Evolutionary conservation across 352 stramenopile genomes (phyloP).

Genomic region (Peronospora farinosa): DNA sequence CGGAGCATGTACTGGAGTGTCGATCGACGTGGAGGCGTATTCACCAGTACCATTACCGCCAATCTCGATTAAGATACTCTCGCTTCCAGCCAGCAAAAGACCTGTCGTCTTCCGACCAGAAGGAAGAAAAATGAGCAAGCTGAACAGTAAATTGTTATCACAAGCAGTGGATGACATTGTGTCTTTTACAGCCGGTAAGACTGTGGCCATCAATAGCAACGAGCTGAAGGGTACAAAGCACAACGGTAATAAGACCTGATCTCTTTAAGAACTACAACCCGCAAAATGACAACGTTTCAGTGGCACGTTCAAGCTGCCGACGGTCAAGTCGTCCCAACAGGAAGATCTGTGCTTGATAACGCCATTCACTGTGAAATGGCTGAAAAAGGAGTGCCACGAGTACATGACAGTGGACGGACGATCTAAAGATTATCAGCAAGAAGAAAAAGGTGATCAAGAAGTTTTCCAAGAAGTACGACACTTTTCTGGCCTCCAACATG

Average conservation of each 20-base stretch:
- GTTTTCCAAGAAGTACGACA: conserved; percentile 99
- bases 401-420: conserved; percentile 96
- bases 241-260: conserved; percentile 99
- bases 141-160: conserved; percentile 95
- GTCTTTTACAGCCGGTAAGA: too few relatives aligned
- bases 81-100: too few relatives aligned
- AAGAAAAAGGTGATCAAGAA: conserved; percentile 99
- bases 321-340: conserved; percentile 91
- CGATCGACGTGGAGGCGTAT: too few relatives aligned
- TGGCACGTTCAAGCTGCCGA: conserved; percentile 98
- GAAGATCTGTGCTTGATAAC: conserved; percentile 98
- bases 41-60: too few relatives aligned
- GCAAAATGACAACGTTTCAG: conserved; percentile 99
- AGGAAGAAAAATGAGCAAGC: conserved; percentile 84
- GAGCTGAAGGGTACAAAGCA: conserved; percentile 98
- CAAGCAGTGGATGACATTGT: too few relatives aligned
- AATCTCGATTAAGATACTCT: too few relatives aligned
- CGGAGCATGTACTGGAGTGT: too few relatives aligned
- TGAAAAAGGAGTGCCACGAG: conserved; percentile 96
- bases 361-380: conserved; percentile 97
- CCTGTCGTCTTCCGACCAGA: too few relatives aligned
- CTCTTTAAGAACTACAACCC: conserved; percentile 99
- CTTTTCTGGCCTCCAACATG: conserved; percentile 98
- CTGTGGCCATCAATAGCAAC: too few relatives aligned
- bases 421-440: conserved; percentile 99